Conservation (phyloP, 495 filamentous ascomycete species). For the Xylaria longipes region DNA sequence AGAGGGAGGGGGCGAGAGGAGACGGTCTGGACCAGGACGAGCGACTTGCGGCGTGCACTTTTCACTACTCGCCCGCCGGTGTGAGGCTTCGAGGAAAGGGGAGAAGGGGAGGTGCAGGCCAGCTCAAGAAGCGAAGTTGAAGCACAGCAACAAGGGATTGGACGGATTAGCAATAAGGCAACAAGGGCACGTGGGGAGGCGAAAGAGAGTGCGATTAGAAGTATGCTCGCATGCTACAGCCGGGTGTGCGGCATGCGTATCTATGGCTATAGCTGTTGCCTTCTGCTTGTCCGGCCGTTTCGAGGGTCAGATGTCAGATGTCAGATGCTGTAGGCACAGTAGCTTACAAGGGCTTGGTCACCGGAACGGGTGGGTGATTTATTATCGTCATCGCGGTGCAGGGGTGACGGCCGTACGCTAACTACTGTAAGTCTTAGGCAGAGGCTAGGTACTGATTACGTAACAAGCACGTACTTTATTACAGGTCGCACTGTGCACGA, state of each 20-base stretch:
- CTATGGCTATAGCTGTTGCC: slow-evolving; percentile 3
- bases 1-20: background rate
- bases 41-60: background rate
- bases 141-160: slow-evolving; percentile 12
- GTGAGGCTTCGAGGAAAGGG: background rate
- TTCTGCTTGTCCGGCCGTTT: background rate
- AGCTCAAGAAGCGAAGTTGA: background rate
- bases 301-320: background rate
- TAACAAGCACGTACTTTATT: background rate
- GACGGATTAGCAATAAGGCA: background rate
- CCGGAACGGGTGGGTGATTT: slow-evolving; percentile 15
- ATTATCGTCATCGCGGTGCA: slow-evolving; percentile 25
- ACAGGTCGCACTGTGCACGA: background rate
- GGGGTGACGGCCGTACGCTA: background rate
- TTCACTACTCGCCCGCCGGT: background rate
- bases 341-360: slow-evolving; percentile 8
- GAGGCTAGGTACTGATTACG: background rate
- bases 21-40: background rate
- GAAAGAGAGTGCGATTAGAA: background rate
- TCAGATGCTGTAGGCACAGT: background rate
- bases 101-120: background rate
- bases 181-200: background rate
- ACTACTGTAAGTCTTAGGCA: background rate
- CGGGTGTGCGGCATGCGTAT: background rate
- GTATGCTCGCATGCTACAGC: background rate